phyloP scores from a whole-genome alignment of 495 filamentous ascomycete genomes.

The Baudoinia panamericana region DNA sequence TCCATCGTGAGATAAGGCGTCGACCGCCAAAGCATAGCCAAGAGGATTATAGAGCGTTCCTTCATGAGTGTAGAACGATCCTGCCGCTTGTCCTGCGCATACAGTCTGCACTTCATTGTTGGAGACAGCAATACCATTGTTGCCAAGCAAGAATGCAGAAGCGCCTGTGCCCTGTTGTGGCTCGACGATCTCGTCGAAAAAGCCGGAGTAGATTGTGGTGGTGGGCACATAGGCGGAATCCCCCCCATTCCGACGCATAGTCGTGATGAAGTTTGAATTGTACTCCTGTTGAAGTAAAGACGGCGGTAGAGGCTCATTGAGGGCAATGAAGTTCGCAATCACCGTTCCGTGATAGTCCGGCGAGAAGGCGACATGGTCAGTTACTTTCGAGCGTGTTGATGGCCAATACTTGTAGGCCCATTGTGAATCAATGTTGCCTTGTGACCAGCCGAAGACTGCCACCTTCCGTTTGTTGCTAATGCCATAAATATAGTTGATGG shows the following conservation, averaged over 20 bases:
- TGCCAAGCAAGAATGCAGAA: slow-evolving; percentile 32
- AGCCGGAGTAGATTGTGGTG: slow-evolving; percentile 34
- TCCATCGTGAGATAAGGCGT: slow-evolving; percentile 33
- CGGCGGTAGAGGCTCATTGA: slow-evolving; percentile 25
- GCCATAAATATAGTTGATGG: slow-evolving; percentile 36
- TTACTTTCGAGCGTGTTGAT: slow-evolving; percentile 26
- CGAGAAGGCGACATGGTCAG: slow-evolving; percentile 35
- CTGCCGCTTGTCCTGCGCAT: slow-evolving; percentile 29
- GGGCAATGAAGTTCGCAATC: slow-evolving; percentile 20
- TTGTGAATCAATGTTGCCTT: slow-evolving; percentile 36
- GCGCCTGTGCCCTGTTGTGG: slow-evolving; percentile 33
- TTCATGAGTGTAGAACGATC: slow-evolving; percentile 35
- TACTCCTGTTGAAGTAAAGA: slow-evolving; percentile 35
- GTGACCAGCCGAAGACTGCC: slow-evolving; percentile 37
- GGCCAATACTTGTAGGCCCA: slow-evolving; percentile 45
- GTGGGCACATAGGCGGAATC: slow-evolving; percentile 41
- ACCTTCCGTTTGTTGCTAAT: slow-evolving; percentile 26
- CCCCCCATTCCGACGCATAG: slow-evolving; percentile 30
- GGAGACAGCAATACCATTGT: slow-evolving; percentile 30
- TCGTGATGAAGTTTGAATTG: slow-evolving; percentile 30
- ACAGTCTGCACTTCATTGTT: slow-evolving; percentile 36
- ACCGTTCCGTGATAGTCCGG: slow-evolving; percentile 37
- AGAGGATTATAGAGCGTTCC: slow-evolving; percentile 35
- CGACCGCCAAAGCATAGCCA: slow-evolving; percentile 32
- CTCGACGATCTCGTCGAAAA: slow-evolving; percentile 36